These are phyloP conservation scores for Suhomyces atakaporum DNA, from an alignment of 1,139 yeast genomes.

Conservation along the genomic window DNA sequence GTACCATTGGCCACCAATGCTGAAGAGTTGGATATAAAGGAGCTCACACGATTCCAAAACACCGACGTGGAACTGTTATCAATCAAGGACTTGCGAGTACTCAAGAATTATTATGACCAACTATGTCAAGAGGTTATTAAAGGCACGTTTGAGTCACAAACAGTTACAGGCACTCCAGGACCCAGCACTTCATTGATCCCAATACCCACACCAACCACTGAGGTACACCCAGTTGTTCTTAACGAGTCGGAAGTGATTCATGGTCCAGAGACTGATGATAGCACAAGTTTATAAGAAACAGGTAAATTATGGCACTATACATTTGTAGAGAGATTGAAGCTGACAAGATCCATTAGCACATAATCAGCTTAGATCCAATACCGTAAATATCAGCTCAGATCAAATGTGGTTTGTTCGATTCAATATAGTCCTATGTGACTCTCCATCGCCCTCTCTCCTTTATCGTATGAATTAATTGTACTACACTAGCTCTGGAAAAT, in stretches of 20 bases:
- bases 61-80: constrained; percentile 41
- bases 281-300: constrained; percentile 6
- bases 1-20: constrained; percentile 11
- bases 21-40: constrained; percentile 17
- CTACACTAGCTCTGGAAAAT: too few relatives aligned
- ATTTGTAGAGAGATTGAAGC: too few relatives aligned
- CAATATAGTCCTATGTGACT: too few relatives aligned
- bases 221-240: not conserved
- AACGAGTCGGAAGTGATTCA: not conserved
- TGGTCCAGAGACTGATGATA: constrained; percentile 4
- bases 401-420: too few relatives aligned
- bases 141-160: constrained; percentile 1
- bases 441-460: too few relatives aligned
- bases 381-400: too few relatives aligned
- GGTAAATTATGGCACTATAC: too few relatives aligned
- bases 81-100: constrained; percentile 34
- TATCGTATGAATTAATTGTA: too few relatives aligned
- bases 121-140: constrained; percentile 28
- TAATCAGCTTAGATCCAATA: too few relatives aligned
- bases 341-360: too few relatives aligned
- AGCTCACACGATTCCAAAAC: constrained; percentile 36
- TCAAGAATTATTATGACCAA: constrained; percentile 42
- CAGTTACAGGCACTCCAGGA: constrained; percentile 4
- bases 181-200: not conserved
- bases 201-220: not conserved